Evolutionary conservation across 1,139 yeast species (phyloP).

Genomic region (Meyerozyma elateridarum): DNA sequence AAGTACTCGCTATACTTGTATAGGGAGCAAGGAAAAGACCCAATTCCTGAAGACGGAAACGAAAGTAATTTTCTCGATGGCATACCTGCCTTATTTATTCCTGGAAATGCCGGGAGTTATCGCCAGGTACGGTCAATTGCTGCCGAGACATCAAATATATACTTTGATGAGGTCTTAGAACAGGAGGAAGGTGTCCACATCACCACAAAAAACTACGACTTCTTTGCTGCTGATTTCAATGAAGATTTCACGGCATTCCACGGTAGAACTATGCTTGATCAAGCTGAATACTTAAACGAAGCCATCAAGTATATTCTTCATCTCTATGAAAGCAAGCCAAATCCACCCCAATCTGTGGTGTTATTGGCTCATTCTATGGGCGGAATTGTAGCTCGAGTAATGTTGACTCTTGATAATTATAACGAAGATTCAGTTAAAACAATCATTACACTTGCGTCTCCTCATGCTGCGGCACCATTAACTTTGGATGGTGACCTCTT

Average conservation of each 20-base stretch:
- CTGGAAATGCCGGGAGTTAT: slow-evolving; percentile 96
- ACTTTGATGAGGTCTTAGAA: slow-evolving; percentile 28
- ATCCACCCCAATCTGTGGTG: slow-evolving; percentile 67
- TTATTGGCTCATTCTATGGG: slow-evolving; percentile 96
- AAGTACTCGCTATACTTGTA: slow-evolving; percentile 80
- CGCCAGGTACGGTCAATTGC: slow-evolving; percentile 92
- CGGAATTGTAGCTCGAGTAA: slow-evolving; percentile 82
- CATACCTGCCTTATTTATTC: slow-evolving; percentile 84
- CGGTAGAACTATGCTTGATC: slow-evolving; percentile 89
- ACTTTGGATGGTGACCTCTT: slow-evolving; percentile 89
- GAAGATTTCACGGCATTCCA: slow-evolving; percentile 97
- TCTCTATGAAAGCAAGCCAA: slow-evolving; percentile 40
- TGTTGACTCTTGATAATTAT: slow-evolving; percentile 78
- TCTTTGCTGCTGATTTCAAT: slow-evolving; percentile 87
- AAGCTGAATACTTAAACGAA: slow-evolving; percentile 89
- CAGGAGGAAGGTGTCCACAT: slow-evolving; percentile 18
- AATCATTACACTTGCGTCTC: slow-evolving; percentile 83
- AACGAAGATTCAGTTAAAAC: slow-evolving; percentile 69
- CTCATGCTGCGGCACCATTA: slow-evolving; percentile 92
- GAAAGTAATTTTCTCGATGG: slow-evolving; percentile 47
- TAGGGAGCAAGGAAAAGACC: slow-evolving; percentile 71
- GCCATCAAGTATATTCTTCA: slow-evolving; percentile 73
- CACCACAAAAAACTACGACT: slow-evolving; percentile 52
- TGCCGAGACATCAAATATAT: slow-evolving; percentile 58
- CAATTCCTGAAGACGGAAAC: slow-evolving; percentile 38